These are phyloP conservation scores for Asparagopsis taxiformis DNA, from an alignment of 31 red algal genomes.

Conservation along the genomic window DNA sequence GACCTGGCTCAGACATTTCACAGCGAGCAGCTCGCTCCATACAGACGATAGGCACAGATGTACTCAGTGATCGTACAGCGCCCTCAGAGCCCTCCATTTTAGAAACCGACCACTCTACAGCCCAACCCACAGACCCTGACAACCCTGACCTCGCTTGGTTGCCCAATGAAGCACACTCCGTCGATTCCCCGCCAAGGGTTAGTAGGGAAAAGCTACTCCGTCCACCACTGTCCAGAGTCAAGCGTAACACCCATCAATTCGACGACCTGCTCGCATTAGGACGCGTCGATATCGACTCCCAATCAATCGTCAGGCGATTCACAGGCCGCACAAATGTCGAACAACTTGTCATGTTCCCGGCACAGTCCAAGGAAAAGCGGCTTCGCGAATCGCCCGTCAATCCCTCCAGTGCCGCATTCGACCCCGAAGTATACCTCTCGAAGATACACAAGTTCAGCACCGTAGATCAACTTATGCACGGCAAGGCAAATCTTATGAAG, in stretches of 20 bases:
- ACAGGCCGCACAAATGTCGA: slow-evolving; percentile 4
- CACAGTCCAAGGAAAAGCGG: neutral
- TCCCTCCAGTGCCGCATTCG: slow-evolving; percentile 18
- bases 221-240: neutral
- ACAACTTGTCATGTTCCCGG: neutral
- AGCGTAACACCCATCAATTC: slow-evolving; percentile 9
- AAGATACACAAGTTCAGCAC: slow-evolving; percentile 20
- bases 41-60: too few species aligned
- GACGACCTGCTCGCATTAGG: slow-evolving; percentile 50
- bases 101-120: neutral
- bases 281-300: slow-evolving; percentile 24
- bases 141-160: neutral
- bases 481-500: neutral
- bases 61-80: neutral
- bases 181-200: too few species aligned
- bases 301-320: slow-evolving; percentile 24
- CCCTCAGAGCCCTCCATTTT: neutral
- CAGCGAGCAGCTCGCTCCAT: too few species aligned
- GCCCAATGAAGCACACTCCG: neutral
- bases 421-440: slow-evolving; percentile 40
- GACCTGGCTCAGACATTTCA: too few species aligned
- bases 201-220: too few species aligned
- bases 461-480: slow-evolving; percentile 9
- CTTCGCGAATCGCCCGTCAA: slow-evolving; percentile 4
- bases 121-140: neutral